Evolutionary conservation across 768 basidiomycete genomes (phyloP).

Genomic region (Mycena galericulata): DNA sequence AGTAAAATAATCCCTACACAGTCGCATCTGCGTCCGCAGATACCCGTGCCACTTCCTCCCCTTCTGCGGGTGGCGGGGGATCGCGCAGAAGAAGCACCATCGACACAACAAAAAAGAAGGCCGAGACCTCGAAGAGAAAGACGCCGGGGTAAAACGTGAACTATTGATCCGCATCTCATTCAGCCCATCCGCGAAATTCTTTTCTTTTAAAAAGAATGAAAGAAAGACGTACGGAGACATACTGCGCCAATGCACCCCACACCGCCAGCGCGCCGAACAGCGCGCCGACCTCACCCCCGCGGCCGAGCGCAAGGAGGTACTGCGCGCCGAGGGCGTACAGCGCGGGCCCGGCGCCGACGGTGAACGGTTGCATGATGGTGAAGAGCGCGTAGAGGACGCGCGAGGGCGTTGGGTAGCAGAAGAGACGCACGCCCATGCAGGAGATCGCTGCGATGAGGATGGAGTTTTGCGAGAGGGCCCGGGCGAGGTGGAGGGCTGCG

Average conservation of each 20-base stretch:
- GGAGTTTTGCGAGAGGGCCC: slow-evolving; percentile 14
- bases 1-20: too few relatives aligned
- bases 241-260: slow-evolving; percentile 17
- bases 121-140: background rate
- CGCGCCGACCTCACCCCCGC: slow-evolving; percentile 1
- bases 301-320: slow-evolving; percentile 7
- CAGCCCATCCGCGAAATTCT: too few relatives aligned
- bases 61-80: background rate
- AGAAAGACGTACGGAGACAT: slow-evolving; percentile 4
- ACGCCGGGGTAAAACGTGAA: background rate
- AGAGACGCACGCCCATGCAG: slow-evolving; percentile 8
- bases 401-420: background rate
- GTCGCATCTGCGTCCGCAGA: too few relatives aligned
- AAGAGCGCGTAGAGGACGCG: slow-evolving; percentile 12
- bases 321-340: slow-evolving; percentile 20
- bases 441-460: slow-evolving; percentile 4
- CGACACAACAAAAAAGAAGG: slow-evolving; percentile 7
- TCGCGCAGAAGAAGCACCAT: slow-evolving; percentile 15
- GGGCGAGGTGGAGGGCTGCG: background rate
- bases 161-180: background rate
- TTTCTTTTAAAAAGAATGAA: too few relatives aligned
- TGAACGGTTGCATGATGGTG: slow-evolving; percentile 1
- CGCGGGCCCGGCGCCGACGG: background rate
- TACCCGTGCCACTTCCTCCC: background rate
- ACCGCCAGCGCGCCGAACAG: slow-evolving; percentile 24